Evolutionary conservation across 179 eudicot species (phyloP).

Genomic region (Patellifolia procumbens): DNA sequence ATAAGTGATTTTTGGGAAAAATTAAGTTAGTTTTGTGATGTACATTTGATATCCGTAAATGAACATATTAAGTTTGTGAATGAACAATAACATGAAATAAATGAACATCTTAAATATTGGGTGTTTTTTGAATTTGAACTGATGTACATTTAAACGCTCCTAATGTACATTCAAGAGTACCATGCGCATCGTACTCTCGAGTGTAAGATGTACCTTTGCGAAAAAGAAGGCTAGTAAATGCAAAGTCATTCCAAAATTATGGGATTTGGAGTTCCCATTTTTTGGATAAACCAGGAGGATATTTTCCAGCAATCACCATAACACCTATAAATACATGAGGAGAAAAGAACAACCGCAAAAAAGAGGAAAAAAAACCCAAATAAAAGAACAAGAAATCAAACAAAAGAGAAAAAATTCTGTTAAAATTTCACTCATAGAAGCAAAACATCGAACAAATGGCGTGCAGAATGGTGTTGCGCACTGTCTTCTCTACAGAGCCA

Average conservation of each 20-base stretch:
- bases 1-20: no score
- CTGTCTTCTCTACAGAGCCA: constrained; percentile 32
- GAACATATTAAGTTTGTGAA: no score
- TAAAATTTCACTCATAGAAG: background rate
- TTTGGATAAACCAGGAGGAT: constrained; percentile 9
- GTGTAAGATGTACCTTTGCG: no score
- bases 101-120: no score
- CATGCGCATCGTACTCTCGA: no score
- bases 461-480: constrained; percentile 33
- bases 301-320: background rate
- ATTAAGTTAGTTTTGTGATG: no score
- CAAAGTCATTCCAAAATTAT: background rate
- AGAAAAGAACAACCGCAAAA: constrained; percentile 11
- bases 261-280: background rate
- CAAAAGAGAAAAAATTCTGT: background rate
- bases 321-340: constrained; percentile 24
- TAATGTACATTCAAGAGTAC: no score
- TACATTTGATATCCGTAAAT: no score
- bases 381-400: background rate
- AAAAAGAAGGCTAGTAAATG: background rate
- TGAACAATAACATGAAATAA: no score
- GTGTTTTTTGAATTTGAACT: no score
- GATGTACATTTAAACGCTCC: no score
- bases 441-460: constrained; percentile 37
- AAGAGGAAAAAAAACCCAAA: background rate